Evolutionary conservation across 176 grass and related monocot genomes (phyloP), one percentile per base, ranked within the genome.

Genomic region (Calamus simplicifolius): DNA sequence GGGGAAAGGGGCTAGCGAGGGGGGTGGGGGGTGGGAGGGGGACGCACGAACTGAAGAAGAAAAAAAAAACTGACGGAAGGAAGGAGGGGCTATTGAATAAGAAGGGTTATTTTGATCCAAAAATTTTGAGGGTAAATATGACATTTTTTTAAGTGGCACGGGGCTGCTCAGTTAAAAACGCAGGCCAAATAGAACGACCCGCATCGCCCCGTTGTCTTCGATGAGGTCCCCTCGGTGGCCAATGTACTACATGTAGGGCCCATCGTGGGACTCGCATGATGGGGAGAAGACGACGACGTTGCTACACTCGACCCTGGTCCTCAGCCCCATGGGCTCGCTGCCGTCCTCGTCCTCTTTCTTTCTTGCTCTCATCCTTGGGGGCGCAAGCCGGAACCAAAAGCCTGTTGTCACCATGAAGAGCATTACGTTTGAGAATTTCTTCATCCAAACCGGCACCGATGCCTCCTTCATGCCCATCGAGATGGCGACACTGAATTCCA

Each of bases 351-450:
- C 2, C 79, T 98, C 68, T 92, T 98, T 83, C 81, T 79, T 85
- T 98, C 81, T 98, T 49, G 93, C 87, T 1, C 78, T 98, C 23
- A 81, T 98, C 70, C 84, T 98, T 12, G 89, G 87, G 87, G 93
- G 84, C n/a, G 84, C 93, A 19, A 85, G 81, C 64, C 84, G 69
- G 52, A 67, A 71, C 51, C 81, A 98, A 67, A 81, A 69, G 57
- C 93, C 93, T 2, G 26, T 80, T 19, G 69, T 92, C 66, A 81
- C 73, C 27, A 56, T 95, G 68, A 77, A 70, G 89, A 95, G 85
- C 71, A 77, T 85, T 17, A 98, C 72, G 21, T 89, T 98, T 55
- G 82, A 92, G 65, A 80, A 78, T 48, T 98, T 89, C 62, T 67
- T 85, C 27, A 71, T 98, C 53, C 93, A 98, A 81, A 84, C 87